Conservation (phyloP, 2,329 filamentous ascomycete genomes). For the Fusarium denticulatum region DNA sequence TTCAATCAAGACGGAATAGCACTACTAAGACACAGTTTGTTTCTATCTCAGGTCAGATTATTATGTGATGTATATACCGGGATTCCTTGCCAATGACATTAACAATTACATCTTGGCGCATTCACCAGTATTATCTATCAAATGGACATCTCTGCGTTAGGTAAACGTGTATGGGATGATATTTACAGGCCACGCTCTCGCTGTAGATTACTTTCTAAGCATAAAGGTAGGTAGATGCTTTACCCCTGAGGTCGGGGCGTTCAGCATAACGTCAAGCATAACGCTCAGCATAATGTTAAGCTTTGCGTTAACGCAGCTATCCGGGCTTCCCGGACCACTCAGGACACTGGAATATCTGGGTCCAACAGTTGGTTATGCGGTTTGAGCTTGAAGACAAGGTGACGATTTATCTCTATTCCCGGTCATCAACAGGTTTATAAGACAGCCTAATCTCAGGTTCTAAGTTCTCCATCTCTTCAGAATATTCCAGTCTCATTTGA, state of each 20-base stretch:
- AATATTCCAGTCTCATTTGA: fast-evolving
- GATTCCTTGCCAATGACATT: neutral
- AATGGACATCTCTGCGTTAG: neutral
- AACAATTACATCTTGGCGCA: neutral
- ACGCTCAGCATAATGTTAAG: neutral
- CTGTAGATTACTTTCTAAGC: neutral
- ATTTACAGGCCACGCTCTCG: fast-evolving
- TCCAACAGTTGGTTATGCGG: fast-evolving
- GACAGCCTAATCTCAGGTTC: neutral
- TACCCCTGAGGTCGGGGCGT: fast-evolving
- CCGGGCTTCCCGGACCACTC: neutral
- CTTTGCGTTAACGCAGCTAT: neutral
- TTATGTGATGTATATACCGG: neutral
- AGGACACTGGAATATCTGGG: neutral
- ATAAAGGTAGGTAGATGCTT: neutral
- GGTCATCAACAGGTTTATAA: neutral
- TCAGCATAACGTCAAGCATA: neutral
- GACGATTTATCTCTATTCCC: neutral
- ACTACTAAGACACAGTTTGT: neutral
- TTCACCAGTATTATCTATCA: neutral
- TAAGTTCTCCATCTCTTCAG: neutral
- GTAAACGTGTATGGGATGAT: fast-evolving
- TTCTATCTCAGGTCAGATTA: neutral
- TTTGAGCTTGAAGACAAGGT: neutral
- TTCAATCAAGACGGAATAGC: neutral